Base-by-base conservation (phyloP, 148 eudicot species). In the Amaranthus cruentus region DNA sequence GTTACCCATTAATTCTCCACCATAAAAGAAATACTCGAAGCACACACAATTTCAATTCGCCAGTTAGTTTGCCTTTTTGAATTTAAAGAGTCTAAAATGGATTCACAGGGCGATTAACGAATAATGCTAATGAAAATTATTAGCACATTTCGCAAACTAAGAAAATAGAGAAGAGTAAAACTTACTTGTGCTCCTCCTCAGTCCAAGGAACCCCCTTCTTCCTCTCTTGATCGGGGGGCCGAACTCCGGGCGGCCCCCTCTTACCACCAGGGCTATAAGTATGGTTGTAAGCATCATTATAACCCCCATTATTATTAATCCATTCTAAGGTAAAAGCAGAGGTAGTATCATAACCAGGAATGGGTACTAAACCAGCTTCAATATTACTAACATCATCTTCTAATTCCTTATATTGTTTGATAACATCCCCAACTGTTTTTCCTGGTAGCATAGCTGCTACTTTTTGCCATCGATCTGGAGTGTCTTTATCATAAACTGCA, bases 181-280 rank as follows among this genome's bases (percentile, higher is more conserved):
- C 90, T 85, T 79, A 96, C 99, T 85, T 96, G 47, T 96, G 99
- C 77, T 96, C 99, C 70, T 92, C 96, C 74, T 96, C 99, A 0
- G 99, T 96, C 99, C 99, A 96, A 14, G 99, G 99, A 72, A 96
- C 87, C 49, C 99, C 99, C 77, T 92, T 96, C 85, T 96, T 96
- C 87, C 99, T 88, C 79, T 96, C 99, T 43, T 88, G 99, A 48
- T 96, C 99, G 7, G 78, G 54, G 4, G 87, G 81, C 83, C 85
- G 77, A n/a, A 71, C 77, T 3, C 85, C 65, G 0, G 83, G 74
- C 3, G 83, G 72, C 5, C 90, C 81, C 63, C 89, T 72, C 77
- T 83, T 91, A 42, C 87, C 85, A 18, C 84, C 87, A 8, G 81
- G 83, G 50, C 79, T 68, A 61, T 77, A 85, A 47, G 83, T 62